These are phyloP conservation scores for Exophiala alcalophila DNA, from an alignment of 2,329 filamentous ascomycete genomes.

Conservation along the genomic window DNA sequence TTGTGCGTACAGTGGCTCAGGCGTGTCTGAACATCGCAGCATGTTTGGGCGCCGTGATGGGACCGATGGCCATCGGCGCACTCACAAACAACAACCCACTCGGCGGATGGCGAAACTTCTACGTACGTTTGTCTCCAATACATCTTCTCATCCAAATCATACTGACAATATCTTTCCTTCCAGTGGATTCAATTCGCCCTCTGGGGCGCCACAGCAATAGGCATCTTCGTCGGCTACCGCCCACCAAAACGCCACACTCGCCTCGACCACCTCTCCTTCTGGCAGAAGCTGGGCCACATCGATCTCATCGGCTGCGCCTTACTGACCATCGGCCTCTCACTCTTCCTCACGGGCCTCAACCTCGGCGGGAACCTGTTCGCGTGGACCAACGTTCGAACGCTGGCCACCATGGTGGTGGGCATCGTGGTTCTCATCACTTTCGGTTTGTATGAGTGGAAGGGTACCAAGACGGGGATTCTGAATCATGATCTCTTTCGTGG, in stretches of 20 bases:
- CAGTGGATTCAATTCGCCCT: constrained; percentile 27
- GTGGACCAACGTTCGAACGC: constrained; percentile 22
- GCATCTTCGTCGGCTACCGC: constrained; percentile 24
- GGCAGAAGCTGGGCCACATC: constrained; percentile 24
- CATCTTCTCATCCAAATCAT: neutral
- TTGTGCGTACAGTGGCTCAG: constrained; percentile 19
- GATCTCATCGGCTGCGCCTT: constrained; percentile 22
- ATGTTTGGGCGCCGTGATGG: constrained; percentile 16
- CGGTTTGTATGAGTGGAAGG: constrained; percentile 27
- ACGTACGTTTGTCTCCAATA: constrained; percentile 14
- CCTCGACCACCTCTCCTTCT: constrained; percentile 24
- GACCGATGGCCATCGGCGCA: constrained; percentile 24
- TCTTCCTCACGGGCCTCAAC: constrained; percentile 25
- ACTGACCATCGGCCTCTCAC: constrained; percentile 19
- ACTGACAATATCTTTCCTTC: constrained; percentile 2
- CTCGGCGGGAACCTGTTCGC: constrained; percentile 24
- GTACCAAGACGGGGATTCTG: constrained; percentile 23
- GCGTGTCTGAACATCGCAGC: constrained; percentile 25
- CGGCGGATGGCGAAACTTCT: constrained; percentile 27
- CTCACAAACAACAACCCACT: constrained; percentile 12
- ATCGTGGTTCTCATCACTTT: constrained; percentile 23
- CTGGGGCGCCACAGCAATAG: constrained; percentile 25
- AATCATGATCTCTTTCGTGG: constrained; percentile 26
- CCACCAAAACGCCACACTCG: constrained; percentile 26
- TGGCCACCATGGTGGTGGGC: constrained; percentile 19